Percentiles rank a stretch among this genome's conserved stretches.
Evolutionary conservation across 225 moss, liverwort and hornwort genomes (phyloP).

Genomic region (Lunularia cruciata): DNA sequence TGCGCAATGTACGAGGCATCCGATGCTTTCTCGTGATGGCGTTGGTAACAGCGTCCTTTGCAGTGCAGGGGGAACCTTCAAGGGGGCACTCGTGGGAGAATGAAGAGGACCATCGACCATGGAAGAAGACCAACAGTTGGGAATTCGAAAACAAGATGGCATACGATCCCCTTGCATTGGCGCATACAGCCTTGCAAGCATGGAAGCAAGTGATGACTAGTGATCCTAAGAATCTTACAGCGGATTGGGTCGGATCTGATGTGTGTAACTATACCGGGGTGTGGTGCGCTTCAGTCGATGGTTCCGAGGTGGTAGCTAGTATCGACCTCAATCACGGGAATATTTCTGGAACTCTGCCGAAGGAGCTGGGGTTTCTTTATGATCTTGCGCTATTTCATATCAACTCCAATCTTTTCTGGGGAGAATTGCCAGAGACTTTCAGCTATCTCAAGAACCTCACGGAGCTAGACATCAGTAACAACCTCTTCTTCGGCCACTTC

Average conservation of each 20-base stretch:
- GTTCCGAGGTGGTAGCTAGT: constrained; percentile 57
- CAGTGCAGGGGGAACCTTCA: too few species aligned
- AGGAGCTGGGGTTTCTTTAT: constrained; percentile 58
- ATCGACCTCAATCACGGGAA: constrained; percentile 62
- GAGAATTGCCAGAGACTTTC: constrained; percentile 46
- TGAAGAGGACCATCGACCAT: too few species aligned
- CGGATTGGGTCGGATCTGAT: constrained; percentile 65
- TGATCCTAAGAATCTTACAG: constrained; percentile 41
- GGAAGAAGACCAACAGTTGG: too few species aligned
- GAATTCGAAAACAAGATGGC: too few species aligned
- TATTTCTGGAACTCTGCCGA: constrained; percentile 51
- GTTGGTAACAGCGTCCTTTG: too few species aligned
- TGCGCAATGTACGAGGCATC: too few species aligned
- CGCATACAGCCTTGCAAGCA: constrained; percentile 34
- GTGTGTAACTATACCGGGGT: constrained; percentile 71
- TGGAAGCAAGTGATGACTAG: constrained; percentile 39
- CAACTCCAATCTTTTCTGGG: constrained; percentile 69
- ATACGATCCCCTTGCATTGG: constrained; percentile 25
- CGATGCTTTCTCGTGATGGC: too few species aligned
- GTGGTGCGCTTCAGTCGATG: constrained; percentile 51
- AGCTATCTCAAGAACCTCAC: too few species aligned
- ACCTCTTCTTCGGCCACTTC: constrained; percentile 56
- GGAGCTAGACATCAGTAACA: too few species aligned
- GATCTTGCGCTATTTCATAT: constrained; percentile 69
- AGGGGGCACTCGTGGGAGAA: too few species aligned